These are phyloP conservation scores for Eucalyptus erythrocorys DNA, from an alignment of 345 rosid genomes.

Conservation along the genomic window DNA sequence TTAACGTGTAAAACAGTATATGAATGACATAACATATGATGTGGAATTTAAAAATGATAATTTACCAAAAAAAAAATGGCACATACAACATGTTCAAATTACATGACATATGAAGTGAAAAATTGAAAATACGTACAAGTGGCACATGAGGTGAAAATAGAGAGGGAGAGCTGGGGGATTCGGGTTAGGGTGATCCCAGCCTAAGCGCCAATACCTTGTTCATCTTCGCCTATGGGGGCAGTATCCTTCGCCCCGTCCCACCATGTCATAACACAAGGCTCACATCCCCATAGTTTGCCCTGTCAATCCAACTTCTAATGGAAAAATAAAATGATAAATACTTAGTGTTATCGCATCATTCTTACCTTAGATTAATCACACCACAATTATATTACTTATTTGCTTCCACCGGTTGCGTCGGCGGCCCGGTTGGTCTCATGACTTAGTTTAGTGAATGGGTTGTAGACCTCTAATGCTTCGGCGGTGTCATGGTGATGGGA, in stretches of 20 bases:
- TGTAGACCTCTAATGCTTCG: background rate
- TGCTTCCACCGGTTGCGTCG: background rate
- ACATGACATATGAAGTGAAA: background rate
- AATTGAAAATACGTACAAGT: background rate
- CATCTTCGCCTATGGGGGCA: background rate
- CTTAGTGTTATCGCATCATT: background rate
- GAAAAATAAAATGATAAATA: background rate
- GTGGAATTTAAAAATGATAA: background rate
- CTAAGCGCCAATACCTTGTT: background rate
- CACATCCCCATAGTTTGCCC: background rate
- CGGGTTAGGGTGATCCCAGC: background rate
- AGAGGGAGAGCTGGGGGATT: background rate
- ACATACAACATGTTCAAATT: background rate
- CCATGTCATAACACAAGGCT: background rate
- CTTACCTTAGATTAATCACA: background rate
- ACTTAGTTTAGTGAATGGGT: background rate
- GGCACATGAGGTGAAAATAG: background rate
- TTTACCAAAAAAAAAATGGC: background rate
- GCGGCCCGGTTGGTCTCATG: background rate
- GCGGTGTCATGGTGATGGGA: background rate
- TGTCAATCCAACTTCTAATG: background rate
- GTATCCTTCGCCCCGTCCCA: background rate
- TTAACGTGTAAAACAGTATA: background rate
- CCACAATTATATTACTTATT: background rate
- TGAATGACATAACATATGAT: background rate